These are phyloP conservation scores for Tripidium arundinaceum DNA, from an alignment of 202 grass and related monocot species.

Conservation along the genomic window DNA sequence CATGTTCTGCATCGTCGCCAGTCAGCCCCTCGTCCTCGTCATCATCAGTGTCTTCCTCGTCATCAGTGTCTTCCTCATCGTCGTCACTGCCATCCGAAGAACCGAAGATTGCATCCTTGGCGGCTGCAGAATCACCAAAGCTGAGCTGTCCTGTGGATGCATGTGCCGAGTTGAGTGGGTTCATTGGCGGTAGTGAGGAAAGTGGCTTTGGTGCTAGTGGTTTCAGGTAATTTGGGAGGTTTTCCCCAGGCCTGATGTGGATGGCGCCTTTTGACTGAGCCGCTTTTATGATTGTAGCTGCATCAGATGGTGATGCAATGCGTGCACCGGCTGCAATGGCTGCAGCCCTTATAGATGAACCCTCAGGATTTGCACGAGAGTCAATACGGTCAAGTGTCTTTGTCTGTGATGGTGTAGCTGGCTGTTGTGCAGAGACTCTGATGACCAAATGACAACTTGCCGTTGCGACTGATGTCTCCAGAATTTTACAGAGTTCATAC, in stretches of 20 bases:
- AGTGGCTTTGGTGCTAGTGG: slow-evolving; percentile 36
- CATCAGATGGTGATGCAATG: slow-evolving; percentile 53
- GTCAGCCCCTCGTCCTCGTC: slow-evolving; percentile 31
- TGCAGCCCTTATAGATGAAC: slow-evolving; percentile 48
- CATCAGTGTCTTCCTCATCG: slow-evolving; percentile 23
- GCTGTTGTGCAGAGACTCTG: slow-evolving; percentile 30
- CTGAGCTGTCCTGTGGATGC: background rate
- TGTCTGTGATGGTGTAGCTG: slow-evolving; percentile 23
- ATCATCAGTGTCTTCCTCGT: slow-evolving; percentile 25
- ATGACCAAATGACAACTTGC: slow-evolving; percentile 26
- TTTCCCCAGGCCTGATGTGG: slow-evolving; percentile 48
- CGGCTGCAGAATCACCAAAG: slow-evolving; percentile 31
- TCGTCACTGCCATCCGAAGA: slow-evolving; percentile 41
- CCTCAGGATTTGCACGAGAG: slow-evolving; percentile 17
- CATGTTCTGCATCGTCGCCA: slow-evolving; percentile 27
- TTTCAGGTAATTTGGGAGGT: slow-evolving; percentile 37
- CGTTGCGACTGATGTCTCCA: slow-evolving; percentile 12
- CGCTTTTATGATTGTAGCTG: slow-evolving; percentile 59
- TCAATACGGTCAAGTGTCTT: slow-evolving; percentile 15
- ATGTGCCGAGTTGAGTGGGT: too few relatives aligned
- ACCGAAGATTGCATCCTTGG: slow-evolving; percentile 53
- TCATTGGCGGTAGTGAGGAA: slow-evolving; percentile 2
- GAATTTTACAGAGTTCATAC: slow-evolving; percentile 36
- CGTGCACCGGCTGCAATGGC: slow-evolving; percentile 57
- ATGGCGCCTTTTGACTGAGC: slow-evolving; percentile 48